Evolutionary conservation across 192 early-diverging fungal genomes (phyloP), one percentile per base, ranked within the genome.

Genomic region (Backusella psychrophila): DNA sequence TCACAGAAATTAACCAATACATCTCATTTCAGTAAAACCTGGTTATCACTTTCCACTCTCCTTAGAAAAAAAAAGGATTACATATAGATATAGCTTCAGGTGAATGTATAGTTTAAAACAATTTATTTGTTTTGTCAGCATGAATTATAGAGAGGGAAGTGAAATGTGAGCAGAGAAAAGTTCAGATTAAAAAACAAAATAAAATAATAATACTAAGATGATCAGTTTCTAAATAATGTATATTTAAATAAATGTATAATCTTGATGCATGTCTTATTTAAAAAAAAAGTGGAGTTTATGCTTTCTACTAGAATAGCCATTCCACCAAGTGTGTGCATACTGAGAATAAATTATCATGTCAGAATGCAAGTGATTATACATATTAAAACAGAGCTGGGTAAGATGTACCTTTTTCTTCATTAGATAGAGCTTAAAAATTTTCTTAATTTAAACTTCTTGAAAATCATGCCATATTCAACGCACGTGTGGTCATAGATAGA

Each of bases 1-100:
- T 23, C 53, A 56, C 53, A 56, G n/a, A 56, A 56, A 56, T 56
- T 56, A 56, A 56, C 53, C 53, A 56, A 56, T 56, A 56, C 53
- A 56, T n/a, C 53, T 21, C 21, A 21, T 21, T 11, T 21, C 9
- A 21, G 53, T 23, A 21, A 53, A 56, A 56, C 53, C 7, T 2
- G 21, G 21, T 56, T 56, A 21, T 56, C 21, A 56, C 2, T 56
- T 56, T 56, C n/a, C 21, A 21, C n/a, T 56, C 53, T 21, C 53
- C 53, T 23, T 21, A 56, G 21, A 56, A 21, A 56, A n/a, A 26
- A 21, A 8, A 44, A 44, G 42, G 14, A 39, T 44, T 44, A 15
- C 12, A 44, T 14, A 44, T 15, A 15, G 4, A 17, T 44, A 4
- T 17, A 5, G 3, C 15, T 44, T 44, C 4, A 44, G 42, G 15